phyloP scores from a whole-genome alignment of 257 asterid species.

The Galeopsis tetrahit region DNA sequence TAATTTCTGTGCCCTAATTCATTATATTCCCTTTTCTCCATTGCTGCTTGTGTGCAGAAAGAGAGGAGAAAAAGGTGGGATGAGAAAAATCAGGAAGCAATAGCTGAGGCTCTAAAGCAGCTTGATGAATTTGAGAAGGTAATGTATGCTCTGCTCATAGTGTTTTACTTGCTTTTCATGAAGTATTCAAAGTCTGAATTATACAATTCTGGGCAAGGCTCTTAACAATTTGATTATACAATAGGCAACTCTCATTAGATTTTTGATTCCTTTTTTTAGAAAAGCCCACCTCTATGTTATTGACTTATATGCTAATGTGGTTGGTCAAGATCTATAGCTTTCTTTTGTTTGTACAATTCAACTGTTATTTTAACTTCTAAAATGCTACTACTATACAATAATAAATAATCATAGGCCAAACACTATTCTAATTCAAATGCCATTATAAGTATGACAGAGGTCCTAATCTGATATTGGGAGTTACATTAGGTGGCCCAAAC shows the following conservation, averaged over 20 bases:
- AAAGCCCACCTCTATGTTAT: not conserved
- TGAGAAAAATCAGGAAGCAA: constrained; percentile 89
- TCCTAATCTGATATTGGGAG: constrained; percentile 8
- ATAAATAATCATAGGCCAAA: not conserved
- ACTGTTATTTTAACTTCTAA: not conserved
- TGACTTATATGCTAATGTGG: not conserved
- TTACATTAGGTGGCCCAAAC: not conserved
- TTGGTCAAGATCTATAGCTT: constrained; percentile 13
- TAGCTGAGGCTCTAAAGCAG: constrained; percentile 85
- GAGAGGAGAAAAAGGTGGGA: constrained; percentile 90
- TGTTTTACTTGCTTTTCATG: constrained; percentile 18
- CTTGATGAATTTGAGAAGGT: constrained; percentile 90
- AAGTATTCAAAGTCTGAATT: constrained; percentile 1
- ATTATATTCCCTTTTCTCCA: constrained; percentile 24
- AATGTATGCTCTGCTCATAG: constrained; percentile 21
- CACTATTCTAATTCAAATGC: constrained; percentile 15
- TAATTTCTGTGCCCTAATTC: constrained; percentile 24
- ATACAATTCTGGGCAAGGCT: not conserved
- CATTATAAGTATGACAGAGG: not conserved
- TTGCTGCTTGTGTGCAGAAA: constrained; percentile 60
- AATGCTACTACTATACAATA: not conserved
- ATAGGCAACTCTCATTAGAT: not conserved
- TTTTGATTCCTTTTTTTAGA: not conserved
- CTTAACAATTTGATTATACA: not conserved
- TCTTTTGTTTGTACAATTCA: not conserved